A percentile compares a stretch with the other conserved stretches of the same genome.
Conservation (phyloP, 192 early-diverging fungal genomes). For the Linnemannia schmuckeri region DNA sequence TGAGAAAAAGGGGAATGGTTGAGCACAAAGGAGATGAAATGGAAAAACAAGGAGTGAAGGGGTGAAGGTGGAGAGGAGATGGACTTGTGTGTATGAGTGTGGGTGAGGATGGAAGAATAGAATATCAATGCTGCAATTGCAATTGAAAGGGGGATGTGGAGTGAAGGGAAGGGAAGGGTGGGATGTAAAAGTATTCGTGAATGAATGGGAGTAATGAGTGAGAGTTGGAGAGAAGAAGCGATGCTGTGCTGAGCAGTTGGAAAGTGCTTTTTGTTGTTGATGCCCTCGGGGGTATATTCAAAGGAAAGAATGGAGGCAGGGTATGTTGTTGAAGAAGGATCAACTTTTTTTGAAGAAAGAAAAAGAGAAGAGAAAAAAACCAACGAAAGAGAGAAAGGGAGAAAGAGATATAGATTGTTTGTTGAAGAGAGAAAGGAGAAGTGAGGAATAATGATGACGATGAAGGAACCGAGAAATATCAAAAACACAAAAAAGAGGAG, state of each 20-base stretch:
- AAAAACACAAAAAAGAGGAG: slow-evolving; percentile 10
- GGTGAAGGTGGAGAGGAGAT: background rate
- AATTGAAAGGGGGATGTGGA: background rate
- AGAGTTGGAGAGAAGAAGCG: background rate
- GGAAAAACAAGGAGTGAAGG: background rate
- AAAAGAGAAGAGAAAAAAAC: background rate
- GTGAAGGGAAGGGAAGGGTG: background rate
- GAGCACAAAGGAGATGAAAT: background rate
- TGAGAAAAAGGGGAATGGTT: background rate
- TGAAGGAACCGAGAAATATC: background rate
- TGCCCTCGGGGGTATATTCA: background rate
- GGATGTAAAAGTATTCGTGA: background rate
- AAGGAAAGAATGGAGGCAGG: background rate
- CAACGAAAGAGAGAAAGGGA: background rate
- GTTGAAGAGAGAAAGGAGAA: slow-evolving; percentile 4
- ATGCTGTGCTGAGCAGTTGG: slow-evolving; percentile 14
- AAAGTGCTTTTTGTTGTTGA: background rate
- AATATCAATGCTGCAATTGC: slow-evolving; percentile 1
- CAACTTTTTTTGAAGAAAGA: background rate
- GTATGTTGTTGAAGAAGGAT: background rate
- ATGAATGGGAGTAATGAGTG: slow-evolving; percentile 3
- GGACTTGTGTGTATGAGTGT: background rate
- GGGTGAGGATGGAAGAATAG: background rate
- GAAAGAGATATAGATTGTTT: background rate
- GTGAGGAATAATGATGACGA: slow-evolving; percentile 22